phyloP scores from a whole-genome alignment of 1,284 basidiomycete species.

The Cystobasidium pallidum region DNA sequence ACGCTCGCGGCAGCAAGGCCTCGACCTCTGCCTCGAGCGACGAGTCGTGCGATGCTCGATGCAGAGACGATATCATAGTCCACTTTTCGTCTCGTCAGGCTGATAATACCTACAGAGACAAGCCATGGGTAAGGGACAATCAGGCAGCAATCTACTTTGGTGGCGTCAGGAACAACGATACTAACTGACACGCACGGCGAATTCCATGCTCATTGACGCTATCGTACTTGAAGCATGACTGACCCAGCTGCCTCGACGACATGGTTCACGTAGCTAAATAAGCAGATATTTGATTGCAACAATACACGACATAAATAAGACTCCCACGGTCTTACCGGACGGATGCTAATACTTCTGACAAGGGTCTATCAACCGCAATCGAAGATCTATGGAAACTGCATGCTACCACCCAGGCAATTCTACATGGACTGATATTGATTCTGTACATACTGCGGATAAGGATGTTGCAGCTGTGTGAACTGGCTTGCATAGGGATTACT shows the following conservation, averaged over 20 bases:
- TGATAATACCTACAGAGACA: neutral
- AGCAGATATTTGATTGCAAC: too few species aligned
- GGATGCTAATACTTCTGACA: neutral
- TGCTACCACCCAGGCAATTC: neutral
- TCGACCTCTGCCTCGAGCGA: slow-evolving; percentile 34
- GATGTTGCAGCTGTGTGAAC: neutral
- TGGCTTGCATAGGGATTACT: neutral
- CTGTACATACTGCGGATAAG: slow-evolving; percentile 11
- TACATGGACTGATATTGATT: slow-evolving; percentile 11
- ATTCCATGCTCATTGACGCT: too few species aligned
- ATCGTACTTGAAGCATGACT: neutral
- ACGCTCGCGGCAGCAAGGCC: slow-evolving; percentile 25
- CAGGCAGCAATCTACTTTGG: neutral
- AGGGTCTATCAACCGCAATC: neutral
- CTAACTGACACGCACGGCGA: neutral
- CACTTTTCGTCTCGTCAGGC: neutral
- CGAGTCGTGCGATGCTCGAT: neutral
- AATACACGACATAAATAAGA: too few species aligned
- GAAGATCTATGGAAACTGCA: neutral
- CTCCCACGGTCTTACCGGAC: neutral
- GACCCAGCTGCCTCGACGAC: neutral
- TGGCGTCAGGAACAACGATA: neutral
- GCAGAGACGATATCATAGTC: slow-evolving; percentile 29
- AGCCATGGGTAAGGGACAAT: neutral
- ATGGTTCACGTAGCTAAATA: neutral